These are phyloP conservation scores for Monoraphidium neglectum DNA, from an alignment of 139 green algal species.

Conservation along the genomic window DNA sequence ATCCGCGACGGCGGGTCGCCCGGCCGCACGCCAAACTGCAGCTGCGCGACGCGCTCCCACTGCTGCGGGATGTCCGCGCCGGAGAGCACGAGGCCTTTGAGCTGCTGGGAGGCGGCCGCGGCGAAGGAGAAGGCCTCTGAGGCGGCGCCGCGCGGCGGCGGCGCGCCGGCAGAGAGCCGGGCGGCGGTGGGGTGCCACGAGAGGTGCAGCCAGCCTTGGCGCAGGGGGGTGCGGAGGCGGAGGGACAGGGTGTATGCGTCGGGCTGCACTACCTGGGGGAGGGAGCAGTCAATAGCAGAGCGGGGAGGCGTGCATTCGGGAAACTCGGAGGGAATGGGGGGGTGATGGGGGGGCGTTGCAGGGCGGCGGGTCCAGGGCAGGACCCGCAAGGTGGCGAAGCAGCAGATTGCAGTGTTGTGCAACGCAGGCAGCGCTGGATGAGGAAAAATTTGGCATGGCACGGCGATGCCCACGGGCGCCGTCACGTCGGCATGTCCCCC, in stretches of 20 bases:
- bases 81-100: slow-evolving; percentile 67
- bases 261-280: slow-evolving; percentile 59
- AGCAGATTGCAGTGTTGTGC: background rate
- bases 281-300: background rate
- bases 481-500: too few relatives aligned
- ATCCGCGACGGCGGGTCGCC: slow-evolving; percentile 40
- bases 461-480: too few relatives aligned
- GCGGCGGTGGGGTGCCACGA: slow-evolving; percentile 70
- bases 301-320: background rate
- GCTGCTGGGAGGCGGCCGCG: slow-evolving; percentile 18
- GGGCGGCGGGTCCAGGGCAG: background rate
- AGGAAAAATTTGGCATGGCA: too few relatives aligned
- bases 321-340: background rate
- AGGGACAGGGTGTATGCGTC: slow-evolving; percentile 58
- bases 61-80: slow-evolving; percentile 51
- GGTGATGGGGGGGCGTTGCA: background rate
- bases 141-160: slow-evolving; percentile 38
- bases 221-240: slow-evolving; percentile 42
- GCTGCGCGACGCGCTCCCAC: slow-evolving; percentile 76
- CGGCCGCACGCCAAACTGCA: slow-evolving; percentile 64
- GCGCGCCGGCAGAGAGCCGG: slow-evolving; percentile 38
- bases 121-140: slow-evolving; percentile 44
- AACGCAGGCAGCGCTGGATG: background rate
- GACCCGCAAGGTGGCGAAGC: background rate
- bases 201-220: slow-evolving; percentile 71